phyloP scores from a whole-genome alignment of 2,329 filamentous ascomycete genomes.

The Fonsecaea multimorphosa region DNA sequence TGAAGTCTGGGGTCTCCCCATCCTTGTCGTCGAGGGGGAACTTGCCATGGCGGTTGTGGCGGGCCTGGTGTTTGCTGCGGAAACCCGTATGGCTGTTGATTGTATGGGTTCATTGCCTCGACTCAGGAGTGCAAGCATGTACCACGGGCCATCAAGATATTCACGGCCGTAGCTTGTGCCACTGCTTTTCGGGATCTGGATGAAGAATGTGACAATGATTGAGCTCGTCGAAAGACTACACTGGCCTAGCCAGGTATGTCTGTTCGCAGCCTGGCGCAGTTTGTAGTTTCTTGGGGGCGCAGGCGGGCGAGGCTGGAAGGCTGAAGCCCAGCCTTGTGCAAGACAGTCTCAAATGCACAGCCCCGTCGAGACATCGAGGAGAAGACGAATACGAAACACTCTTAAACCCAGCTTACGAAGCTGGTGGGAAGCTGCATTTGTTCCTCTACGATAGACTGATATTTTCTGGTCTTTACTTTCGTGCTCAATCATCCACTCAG shows the following conservation, averaged over 20 bases:
- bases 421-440: neutral
- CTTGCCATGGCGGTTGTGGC: constrained; percentile 39
- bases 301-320: neutral
- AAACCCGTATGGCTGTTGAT: constrained; percentile 34
- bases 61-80: constrained; percentile 37
- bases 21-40: constrained; percentile 35
- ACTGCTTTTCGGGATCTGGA: neutral
- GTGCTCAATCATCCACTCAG: constrained; percentile 38
- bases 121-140: neutral
- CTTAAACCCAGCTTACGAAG: neutral
- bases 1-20: constrained; percentile 38
- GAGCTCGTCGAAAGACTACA: neutral
- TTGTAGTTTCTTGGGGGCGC: neutral
- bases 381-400: neutral
- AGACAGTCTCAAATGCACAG: neutral
- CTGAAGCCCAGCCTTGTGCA: constrained; percentile 2
- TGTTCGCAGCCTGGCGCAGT: neutral
- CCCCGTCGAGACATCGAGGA: neutral
- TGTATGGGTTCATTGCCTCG: constrained; percentile 32
- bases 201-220: neutral
- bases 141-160: neutral
- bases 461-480: neutral
- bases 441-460: neutral
- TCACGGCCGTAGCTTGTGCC: neutral
- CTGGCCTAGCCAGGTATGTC: neutral